These are phyloP conservation scores for Prunus campanulata DNA, from an alignment of 306 rosid genomes.

Conservation along the genomic window DNA sequence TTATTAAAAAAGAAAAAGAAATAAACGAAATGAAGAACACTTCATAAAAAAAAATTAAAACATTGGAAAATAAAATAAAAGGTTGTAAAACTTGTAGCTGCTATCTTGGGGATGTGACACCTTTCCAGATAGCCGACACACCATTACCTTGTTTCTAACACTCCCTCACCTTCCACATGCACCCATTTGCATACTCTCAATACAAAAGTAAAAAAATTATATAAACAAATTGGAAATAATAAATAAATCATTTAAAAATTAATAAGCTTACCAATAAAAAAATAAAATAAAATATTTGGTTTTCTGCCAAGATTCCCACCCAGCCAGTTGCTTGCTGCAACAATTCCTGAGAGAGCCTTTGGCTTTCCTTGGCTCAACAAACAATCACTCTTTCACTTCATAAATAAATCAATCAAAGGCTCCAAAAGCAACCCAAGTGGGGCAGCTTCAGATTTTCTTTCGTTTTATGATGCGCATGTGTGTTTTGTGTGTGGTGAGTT, in stretches of 20 bases:
- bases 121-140: slow-evolving; percentile 53
- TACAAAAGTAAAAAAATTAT: background rate
- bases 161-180: slow-evolving; percentile 50
- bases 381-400: background rate
- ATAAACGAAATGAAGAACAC: too few species aligned
- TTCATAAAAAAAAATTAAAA: background rate
- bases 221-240: background rate
- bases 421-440: slow-evolving; percentile 16
- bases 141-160: slow-evolving; percentile 38
- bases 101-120: slow-evolving; percentile 26
- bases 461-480: slow-evolving; percentile 45
- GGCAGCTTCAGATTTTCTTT: slow-evolving; percentile 19
- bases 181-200: slow-evolving; percentile 20
- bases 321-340: slow-evolving; percentile 11
- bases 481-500: slow-evolving; percentile 35
- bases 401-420: background rate
- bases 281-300: background rate
- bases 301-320: slow-evolving; percentile 26
- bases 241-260: background rate
- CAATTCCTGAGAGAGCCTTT: slow-evolving; percentile 11
- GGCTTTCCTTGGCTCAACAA: background rate
- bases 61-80: too few species aligned
- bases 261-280: background rate
- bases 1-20: too few species aligned
- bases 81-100: background rate